Base-by-base conservation (phyloP, 164 flowering plant genomes). In the Piper longum region DNA sequence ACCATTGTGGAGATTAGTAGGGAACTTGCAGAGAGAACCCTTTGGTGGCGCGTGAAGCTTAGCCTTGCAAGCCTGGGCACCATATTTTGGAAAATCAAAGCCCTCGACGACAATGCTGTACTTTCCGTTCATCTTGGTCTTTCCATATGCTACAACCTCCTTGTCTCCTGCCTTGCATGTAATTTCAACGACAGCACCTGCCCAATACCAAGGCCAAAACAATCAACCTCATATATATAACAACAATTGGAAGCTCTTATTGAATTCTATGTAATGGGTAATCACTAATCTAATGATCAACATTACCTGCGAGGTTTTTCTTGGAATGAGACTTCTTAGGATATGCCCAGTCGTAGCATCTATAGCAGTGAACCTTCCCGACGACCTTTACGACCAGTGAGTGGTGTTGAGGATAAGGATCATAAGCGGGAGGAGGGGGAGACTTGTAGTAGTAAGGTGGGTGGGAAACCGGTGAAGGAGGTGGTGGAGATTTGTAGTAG, bases 361-460 rank as follows among this genome's bases (percentile, higher is more conserved):
- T 79, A 75, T 78, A 82, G 73, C 88, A 87, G 74, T 85, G 83
- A 0, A 87, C 90, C 59, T 82, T 85, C 45, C 93, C 93, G 4
- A 82, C 79, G 3, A 82, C 90, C 77, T 80, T 83, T 4, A 85
- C 74, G 0, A 83, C 68, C 5, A 79, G 75, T 59, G 1, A 69
- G 65, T 51, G 60, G 54, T 19, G 59, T 58, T 43, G 64, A 54
- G 43, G 59, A 57, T 54, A 76, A 5, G 16, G 66, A 73, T 9
- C 39, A 41, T 60, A 73, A 8, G 11, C 19, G 43, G 67, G 80
- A 7, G 71, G 78, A 5, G 85, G 82, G 11, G 83, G 83, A 2
- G 83, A 80, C 59, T 72, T 68, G 69, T 78, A 76, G 39, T 68
- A 59, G 63, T 73, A 75, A 0, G 81, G 81, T 41, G 77, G 77